Evolutionary conservation across 257 asterid species (phyloP), one percentile per base, ranked within the genome.

Genomic region (Solanum sitiens): DNA sequence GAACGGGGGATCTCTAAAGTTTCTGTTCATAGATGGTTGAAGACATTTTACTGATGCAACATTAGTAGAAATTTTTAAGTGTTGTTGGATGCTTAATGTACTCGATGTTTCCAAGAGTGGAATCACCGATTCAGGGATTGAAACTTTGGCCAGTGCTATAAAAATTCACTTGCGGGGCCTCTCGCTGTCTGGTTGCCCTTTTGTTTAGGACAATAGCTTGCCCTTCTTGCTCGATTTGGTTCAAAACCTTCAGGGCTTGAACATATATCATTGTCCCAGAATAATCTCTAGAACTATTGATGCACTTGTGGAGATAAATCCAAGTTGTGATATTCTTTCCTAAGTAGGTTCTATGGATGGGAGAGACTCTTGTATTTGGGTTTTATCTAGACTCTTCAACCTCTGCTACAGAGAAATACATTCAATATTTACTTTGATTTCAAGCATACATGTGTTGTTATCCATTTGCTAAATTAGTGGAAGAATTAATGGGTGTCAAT

Each of bases 241-340:
- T 7, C 83, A 76, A 89, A 87, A 89, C 23, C 90, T 97, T 71
- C 75, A 90, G 30, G 98, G 98, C 8, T 89, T 95, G 92, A 95
- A 93, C 92, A 92, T 97, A 77, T 94, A 94, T 33, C 90, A 89
- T 8, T 97, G 99, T 91, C 21, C 1, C 4, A 93, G 96, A 70
- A 92, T 97, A 67, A 94, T 92, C 86, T 79, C 50, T 20, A 84
- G 83, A 2, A 75, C 92, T 7, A 85, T 90, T 84, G 91, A 90
- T 87, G 84, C 88, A 87, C 98, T 97, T 33, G 27, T 84, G 77
- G 98, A 93, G 91, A 89, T 84, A 20, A 47, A 47, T 13, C 18
- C 94, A 94, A 92, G 95, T 93, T 95, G 99, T 21, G 96, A 97
- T 56, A 90, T 97, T 80, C 98, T 97, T 71, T 90, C 74, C 83